phyloP scores from a whole-genome alignment of 1,284 basidiomycete species.

The Caloboletus firmus region DNA sequence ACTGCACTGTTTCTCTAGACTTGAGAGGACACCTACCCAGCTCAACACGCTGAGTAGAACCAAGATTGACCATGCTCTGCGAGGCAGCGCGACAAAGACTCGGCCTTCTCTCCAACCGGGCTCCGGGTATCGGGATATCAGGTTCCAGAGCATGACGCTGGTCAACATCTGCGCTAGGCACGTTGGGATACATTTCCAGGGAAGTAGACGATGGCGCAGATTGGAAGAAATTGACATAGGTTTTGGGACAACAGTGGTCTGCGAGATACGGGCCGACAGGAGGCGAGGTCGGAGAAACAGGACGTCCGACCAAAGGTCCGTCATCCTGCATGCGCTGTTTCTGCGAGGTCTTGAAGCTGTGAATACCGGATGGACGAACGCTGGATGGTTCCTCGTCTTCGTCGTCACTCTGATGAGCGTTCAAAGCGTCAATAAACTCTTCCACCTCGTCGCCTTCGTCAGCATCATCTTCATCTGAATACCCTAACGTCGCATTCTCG shows the following conservation, averaged over 20 bases:
- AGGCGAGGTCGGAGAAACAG: constrained; percentile 4
- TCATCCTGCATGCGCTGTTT: constrained; percentile 14
- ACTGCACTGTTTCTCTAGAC: constrained; percentile 16
- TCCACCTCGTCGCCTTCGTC: constrained; percentile 35
- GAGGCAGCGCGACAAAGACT: constrained; percentile 44
- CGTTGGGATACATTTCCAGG: constrained; percentile 8
- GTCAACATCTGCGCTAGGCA: background rate
- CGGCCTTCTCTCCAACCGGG: constrained; percentile 25
- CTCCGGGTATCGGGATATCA: constrained; percentile 5
- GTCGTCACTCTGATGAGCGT: constrained; percentile 38
- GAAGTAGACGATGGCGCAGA: constrained; percentile 13
- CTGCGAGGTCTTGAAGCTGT: constrained; percentile 14
- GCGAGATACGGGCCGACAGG: constrained; percentile 12
- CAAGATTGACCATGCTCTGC: constrained; percentile 45
- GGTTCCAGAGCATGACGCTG: background rate
- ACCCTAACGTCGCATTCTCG: constrained; percentile 40
- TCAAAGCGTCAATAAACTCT: constrained; percentile 21
- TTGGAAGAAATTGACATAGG: constrained; percentile 8
- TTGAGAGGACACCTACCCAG: constrained; percentile 6
- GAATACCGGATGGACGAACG: constrained; percentile 24
- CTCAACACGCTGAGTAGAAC: constrained; percentile 26
- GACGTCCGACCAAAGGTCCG: background rate
- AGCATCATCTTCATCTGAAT: constrained; percentile 39
- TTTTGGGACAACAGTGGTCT: constrained; percentile 35
- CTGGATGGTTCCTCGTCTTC: constrained; percentile 27